Conservation (phyloP, 2,329 filamentous ascomycete genomes). For the Clarireedia monteithiana region DNA sequence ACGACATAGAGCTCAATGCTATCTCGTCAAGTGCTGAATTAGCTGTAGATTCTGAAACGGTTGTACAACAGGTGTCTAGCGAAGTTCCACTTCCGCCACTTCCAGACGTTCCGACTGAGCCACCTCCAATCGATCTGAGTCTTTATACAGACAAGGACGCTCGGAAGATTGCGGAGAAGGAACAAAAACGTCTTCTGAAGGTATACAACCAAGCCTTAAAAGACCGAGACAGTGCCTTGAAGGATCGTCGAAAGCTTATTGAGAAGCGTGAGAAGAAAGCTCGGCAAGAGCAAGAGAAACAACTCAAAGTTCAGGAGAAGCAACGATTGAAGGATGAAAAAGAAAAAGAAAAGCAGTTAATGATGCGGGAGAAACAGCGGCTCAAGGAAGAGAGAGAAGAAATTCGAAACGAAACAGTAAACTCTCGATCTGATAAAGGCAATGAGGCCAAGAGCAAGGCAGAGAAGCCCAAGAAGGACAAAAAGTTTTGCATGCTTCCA, state of each 20-base stretch:
- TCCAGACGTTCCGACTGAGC: conserved; percentile 45
- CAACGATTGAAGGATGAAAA: conserved; percentile 28
- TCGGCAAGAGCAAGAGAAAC: conserved; percentile 33
- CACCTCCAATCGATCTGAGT: conserved; percentile 47
- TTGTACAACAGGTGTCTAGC: conserved; percentile 26
- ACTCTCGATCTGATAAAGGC: conserved; percentile 21
- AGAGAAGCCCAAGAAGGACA: conserved; percentile 28
- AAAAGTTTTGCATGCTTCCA: conserved; percentile 73
- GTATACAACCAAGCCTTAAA: conserved; percentile 60
- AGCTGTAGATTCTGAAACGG: not conserved
- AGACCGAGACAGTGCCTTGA: conserved; percentile 55
- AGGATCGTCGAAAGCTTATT: conserved; percentile 52
- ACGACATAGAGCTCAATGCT: conserved; percentile 10
- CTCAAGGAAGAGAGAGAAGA: conserved; percentile 29
- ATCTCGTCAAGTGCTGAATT: not conserved
- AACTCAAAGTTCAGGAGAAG: conserved; percentile 27
- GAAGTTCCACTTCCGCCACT: conserved; percentile 37
- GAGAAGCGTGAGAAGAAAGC: conserved; percentile 42
- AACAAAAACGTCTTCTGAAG: conserved; percentile 54
- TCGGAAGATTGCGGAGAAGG: conserved; percentile 62
- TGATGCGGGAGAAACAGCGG: conserved; percentile 23
- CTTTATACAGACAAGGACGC: conserved; percentile 55
- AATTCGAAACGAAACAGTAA: conserved; percentile 19
- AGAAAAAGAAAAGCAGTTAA: conserved; percentile 23
- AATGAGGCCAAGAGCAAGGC: conserved; percentile 18